A percentile compares a stretch with the other conserved stretches of the same genome.
Conservation (phyloP, 2,329 filamentous ascomycete species). For the Leptosphaerulina australis region DNA sequence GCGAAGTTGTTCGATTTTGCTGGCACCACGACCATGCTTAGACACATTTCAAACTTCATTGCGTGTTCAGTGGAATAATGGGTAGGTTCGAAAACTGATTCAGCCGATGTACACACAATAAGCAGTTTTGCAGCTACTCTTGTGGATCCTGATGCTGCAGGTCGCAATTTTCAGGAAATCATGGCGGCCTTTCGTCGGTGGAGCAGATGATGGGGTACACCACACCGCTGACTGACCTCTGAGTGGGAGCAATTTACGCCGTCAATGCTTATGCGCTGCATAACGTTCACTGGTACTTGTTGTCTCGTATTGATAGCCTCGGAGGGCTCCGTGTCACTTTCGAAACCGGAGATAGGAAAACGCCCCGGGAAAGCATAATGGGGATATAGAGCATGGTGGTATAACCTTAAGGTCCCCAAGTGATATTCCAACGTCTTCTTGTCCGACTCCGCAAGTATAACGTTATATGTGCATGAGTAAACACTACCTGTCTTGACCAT, state of each 20-base stretch:
- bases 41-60: conserved; percentile 10
- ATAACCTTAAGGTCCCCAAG: too few relatives aligned
- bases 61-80: conserved; percentile 8
- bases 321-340: too few relatives aligned
- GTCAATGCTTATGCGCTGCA: neutral
- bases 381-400: too few relatives aligned
- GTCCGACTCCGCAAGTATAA: too few relatives aligned
- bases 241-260: neutral
- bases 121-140: conserved; percentile 7
- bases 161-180: neutral
- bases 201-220: neutral
- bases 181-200: conserved; percentile 12
- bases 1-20: conserved; percentile 8
- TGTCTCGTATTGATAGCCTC: neutral
- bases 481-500: too few relatives aligned
- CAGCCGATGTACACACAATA: neutral
- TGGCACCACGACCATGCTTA: accelerated
- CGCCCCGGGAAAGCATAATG: too few relatives aligned
- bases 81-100: neutral
- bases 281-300: neutral
- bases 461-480: too few relatives aligned
- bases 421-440: too few relatives aligned
- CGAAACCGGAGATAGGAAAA: too few relatives aligned
- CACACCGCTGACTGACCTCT: conserved; percentile 1
- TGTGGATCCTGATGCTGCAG: neutral